Evolutionary conservation across 2,329 filamentous ascomycete species (phyloP), one percentile per base, ranked within the genome.

Genomic region (Orbilia javanica): DNA sequence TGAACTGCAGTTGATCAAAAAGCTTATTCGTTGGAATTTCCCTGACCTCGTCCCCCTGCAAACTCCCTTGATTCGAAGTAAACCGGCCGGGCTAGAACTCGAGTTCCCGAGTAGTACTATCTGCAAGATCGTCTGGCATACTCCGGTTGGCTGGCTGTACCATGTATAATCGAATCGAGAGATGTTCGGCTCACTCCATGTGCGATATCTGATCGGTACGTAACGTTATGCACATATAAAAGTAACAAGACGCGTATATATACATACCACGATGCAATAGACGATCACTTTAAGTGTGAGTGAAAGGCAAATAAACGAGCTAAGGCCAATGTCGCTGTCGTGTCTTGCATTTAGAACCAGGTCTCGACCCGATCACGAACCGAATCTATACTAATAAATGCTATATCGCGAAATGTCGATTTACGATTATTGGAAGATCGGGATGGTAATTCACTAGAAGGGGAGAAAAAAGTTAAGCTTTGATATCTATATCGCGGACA

Each of bases 1-100:
- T 34, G 68, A 57, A 72, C 29, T 55, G 11, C 39, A 65, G 20
- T 50, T 13, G 42, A 65, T 42, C 34, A 42, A 60, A 55, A 15
- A 15, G 31, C 42, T 60, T 44, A 18, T 4, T 44, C 20, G 4
- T 8, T 44, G 4, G 4, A n/a, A 8, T 44, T 44, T 18, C 39
- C 18, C 39, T n/a, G 8, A n/a, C 13, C 34, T 36, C 34, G 34
- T 10, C 34, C 36, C 36, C 36, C 11, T 15, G 36, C 36, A 15
- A 39, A 2, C n/a, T 13, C 36, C 11, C 36, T 15, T 15, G 36
- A 3, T 15, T 39, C 11, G 11, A 39, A 39, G 36, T 39, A 10
- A 44, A 44, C 8, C 42, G 42, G 11, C 15, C n/a, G n/a, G 42
- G 42, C 42, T 20, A 44, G n/a, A 44, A 18, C n/a, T n/a, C n/a